Conservation (phyloP, 306 rosid genomes). For the Casuarina cunninghamiana region DNA sequence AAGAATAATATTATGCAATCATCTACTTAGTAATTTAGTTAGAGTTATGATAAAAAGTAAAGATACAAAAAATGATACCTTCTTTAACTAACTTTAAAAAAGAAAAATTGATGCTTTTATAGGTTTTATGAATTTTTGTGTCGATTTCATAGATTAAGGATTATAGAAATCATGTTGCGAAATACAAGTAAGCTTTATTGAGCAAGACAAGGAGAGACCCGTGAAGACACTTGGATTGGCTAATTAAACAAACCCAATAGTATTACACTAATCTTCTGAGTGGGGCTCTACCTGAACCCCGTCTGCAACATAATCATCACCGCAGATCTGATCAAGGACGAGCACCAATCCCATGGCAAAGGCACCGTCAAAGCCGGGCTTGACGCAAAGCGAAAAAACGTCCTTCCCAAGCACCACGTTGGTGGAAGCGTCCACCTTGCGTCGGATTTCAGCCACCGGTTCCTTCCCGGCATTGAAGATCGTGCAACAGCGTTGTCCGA, state of each 20-base stretch:
- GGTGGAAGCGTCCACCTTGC: constrained; percentile 83
- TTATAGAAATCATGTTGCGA: too few species aligned
- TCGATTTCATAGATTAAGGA: too few species aligned
- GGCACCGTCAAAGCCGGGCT: constrained; percentile 80
- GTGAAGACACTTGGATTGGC: too few species aligned
- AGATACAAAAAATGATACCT: too few species aligned
- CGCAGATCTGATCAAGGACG: constrained; percentile 80
- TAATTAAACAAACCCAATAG: neutral
- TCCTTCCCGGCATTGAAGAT: constrained; percentile 42
- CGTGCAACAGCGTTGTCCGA: constrained; percentile 64
- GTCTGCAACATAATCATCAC: constrained; percentile 37
- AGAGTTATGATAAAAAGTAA: too few species aligned
- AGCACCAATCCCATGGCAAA: constrained; percentile 88
- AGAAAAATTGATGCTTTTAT: too few species aligned
- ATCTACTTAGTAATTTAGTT: too few species aligned
- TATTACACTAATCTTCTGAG: constrained; percentile 11
- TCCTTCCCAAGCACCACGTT: constrained; percentile 83
- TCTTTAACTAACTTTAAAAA: too few species aligned
- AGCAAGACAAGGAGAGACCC: too few species aligned
- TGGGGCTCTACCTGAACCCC: constrained; percentile 28
- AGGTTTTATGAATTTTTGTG: too few species aligned
- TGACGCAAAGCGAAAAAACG: constrained; percentile 72
- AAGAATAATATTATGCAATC: too few species aligned
- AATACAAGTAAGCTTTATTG: too few species aligned
- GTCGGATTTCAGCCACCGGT: constrained; percentile 77